A percentile compares a stretch with the other conserved stretches of the same genome.
phyloP scores from a whole-genome alignment of 1,284 basidiomycete species.

The Leccinum fuscescens region DNA sequence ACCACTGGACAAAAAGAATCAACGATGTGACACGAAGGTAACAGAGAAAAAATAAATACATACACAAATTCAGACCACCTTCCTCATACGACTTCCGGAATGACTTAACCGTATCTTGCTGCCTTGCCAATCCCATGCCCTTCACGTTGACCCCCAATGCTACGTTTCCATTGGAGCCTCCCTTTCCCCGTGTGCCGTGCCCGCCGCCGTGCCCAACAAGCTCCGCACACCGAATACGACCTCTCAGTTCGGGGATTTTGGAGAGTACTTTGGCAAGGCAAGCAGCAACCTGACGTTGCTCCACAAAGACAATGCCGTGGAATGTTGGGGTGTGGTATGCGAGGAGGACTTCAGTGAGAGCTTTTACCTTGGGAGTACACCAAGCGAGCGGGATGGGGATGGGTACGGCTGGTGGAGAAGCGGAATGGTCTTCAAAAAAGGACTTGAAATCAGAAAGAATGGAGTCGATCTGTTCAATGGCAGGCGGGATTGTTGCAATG shows the following conservation, averaged over 20 bases:
- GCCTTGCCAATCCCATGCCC: slow-evolving; percentile 51
- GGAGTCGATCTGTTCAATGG: slow-evolving; percentile 46
- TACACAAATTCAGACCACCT: slow-evolving; percentile 66
- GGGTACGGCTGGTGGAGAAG: slow-evolving; percentile 35
- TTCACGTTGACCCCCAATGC: slow-evolving; percentile 32
- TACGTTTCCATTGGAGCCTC: slow-evolving; percentile 5
- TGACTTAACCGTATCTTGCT: slow-evolving; percentile 56
- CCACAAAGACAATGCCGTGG: slow-evolving; percentile 81
- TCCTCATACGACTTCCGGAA: slow-evolving; percentile 67
- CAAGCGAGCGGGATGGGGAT: slow-evolving; percentile 49
- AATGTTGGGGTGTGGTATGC: slow-evolving; percentile 55
- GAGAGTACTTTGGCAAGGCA: slow-evolving; percentile 64
- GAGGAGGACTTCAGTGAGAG: slow-evolving; percentile 60
- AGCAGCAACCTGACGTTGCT: slow-evolving; percentile 76
- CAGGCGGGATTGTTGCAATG: slow-evolving; percentile 32
- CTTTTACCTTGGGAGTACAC: slow-evolving; percentile 71
- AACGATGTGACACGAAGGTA: background rate
- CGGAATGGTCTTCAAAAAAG: slow-evolving; percentile 45
- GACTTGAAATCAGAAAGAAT: slow-evolving; percentile 50
- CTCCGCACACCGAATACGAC: slow-evolving; percentile 57
- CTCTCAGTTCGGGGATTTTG: slow-evolving; percentile 53
- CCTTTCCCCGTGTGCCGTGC: slow-evolving; percentile 30
- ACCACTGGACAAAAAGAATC: slow-evolving; percentile 49
- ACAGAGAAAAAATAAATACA: slow-evolving; percentile 35
- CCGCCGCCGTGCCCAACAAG: slow-evolving; percentile 67